Evolutionary conservation across 2,329 filamentous ascomycete genomes (phyloP).

Genomic region (Clarireedia paspali): DNA sequence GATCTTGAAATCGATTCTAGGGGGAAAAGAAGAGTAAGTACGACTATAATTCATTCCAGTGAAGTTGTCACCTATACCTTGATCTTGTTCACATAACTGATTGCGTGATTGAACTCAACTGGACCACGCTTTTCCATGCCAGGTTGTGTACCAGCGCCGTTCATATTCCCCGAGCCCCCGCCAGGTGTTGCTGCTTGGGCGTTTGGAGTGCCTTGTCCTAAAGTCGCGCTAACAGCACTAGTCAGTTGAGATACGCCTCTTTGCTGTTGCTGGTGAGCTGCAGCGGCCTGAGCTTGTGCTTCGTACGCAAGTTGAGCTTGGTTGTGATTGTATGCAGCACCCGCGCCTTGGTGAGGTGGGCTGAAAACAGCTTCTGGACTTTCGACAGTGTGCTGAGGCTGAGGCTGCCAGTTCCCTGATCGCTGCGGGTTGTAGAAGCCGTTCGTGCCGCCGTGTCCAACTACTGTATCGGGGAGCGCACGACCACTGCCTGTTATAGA

Average conservation of each 20-base stretch:
- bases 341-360: conserved; percentile 45
- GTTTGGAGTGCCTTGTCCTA: conserved; percentile 40
- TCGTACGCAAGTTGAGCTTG: conserved; percentile 35
- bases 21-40: conserved; percentile 5
- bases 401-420: conserved; percentile 45
- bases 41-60: neutral
- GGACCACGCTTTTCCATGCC: conserved; percentile 80
- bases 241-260: conserved; percentile 58
- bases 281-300: conserved; percentile 35
- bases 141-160: conserved; percentile 52
- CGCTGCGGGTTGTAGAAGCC: conserved; percentile 35
- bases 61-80: conserved; percentile 55
- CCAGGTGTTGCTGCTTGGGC: conserved; percentile 53
- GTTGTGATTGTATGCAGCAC: conserved; percentile 32
- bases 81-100: conserved; percentile 99
- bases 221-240: conserved; percentile 42
- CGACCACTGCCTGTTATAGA: conserved; percentile 58
- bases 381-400: conserved; percentile 51
- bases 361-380: conserved; percentile 57
- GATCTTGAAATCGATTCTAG: conserved; percentile 94
- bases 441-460: conserved; percentile 17
- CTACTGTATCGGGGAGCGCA: conserved; percentile 30
- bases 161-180: conserved; percentile 47
- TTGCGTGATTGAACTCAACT: conserved; percentile 98
- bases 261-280: conserved; percentile 54